These are phyloP conservation scores for Hypericum perforatum DNA, from an alignment of 345 rosid genomes.

Conservation along the genomic window DNA sequence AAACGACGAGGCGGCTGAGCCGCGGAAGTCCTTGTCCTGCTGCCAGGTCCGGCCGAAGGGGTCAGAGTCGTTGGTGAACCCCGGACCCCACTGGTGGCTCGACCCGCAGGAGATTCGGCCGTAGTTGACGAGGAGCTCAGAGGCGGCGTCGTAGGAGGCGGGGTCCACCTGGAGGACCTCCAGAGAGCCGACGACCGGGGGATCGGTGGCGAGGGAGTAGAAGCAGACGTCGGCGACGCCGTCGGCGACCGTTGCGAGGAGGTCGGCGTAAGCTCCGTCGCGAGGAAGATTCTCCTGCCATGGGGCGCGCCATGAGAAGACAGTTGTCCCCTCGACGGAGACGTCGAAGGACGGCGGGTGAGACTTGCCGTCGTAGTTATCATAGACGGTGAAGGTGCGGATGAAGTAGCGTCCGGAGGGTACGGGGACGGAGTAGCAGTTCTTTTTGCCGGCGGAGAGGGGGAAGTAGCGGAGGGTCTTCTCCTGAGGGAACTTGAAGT, in stretches of 20 bases:
- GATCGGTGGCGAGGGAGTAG: slow-evolving; percentile 89
- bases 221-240: slow-evolving; percentile 84
- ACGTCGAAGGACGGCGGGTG: slow-evolving; percentile 79
- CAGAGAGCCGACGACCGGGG: slow-evolving; percentile 81
- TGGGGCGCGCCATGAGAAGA: slow-evolving; percentile 90
- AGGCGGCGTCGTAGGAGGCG: slow-evolving; percentile 40
- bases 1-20: slow-evolving; percentile 18
- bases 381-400: slow-evolving; percentile 93
- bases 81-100: slow-evolving; percentile 71
- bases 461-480: slow-evolving; percentile 83
- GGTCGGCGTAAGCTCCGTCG: slow-evolving; percentile 92
- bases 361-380: slow-evolving; percentile 86
- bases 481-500: slow-evolving; percentile 53
- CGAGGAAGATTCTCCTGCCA: slow-evolving; percentile 54
- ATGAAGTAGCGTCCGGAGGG: slow-evolving; percentile 74
- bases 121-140: slow-evolving; percentile 64
- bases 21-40: slow-evolving; percentile 41
- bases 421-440: slow-evolving; percentile 78
- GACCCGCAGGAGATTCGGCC: slow-evolving; percentile 75
- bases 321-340: slow-evolving; percentile 84
- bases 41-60: slow-evolving; percentile 86
- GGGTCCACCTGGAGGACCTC: slow-evolving; percentile 70
- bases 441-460: slow-evolving; percentile 82
- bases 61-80: slow-evolving; percentile 75
- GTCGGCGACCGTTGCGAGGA: slow-evolving; percentile 61